phyloP scores from a whole-genome alignment of 352 stramenopile genomes.

The Phytophthora vignae region DNA sequence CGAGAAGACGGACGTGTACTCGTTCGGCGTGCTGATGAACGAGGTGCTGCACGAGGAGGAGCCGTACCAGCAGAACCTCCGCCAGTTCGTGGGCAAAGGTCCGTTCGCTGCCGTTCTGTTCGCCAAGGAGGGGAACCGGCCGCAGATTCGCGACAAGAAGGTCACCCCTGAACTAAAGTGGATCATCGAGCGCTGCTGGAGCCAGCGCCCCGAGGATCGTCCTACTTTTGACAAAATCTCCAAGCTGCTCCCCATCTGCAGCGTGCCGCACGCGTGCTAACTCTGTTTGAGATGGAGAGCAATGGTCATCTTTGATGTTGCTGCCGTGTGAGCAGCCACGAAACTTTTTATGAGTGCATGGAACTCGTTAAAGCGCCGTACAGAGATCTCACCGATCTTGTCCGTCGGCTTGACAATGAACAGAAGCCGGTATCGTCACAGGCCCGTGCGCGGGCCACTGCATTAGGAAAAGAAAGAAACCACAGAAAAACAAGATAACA shows the following conservation, averaged over 20 bases:
- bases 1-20: slow-evolving; percentile 53
- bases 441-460: slow-evolving; percentile 5
- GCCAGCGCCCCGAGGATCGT: slow-evolving; percentile 17
- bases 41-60: slow-evolving; percentile 56
- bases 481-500: slow-evolving; percentile 31
- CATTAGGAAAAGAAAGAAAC: slow-evolving; percentile 7
- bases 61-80: slow-evolving; percentile 45
- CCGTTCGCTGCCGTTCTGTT: slow-evolving; percentile 39
- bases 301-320: slow-evolving; percentile 16
- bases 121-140: slow-evolving; percentile 37
- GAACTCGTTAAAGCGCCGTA: slow-evolving; percentile 31
- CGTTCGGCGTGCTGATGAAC: slow-evolving; percentile 54
- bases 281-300: slow-evolving; percentile 4
- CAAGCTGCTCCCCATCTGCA: slow-evolving; percentile 29
- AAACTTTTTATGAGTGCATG: slow-evolving; percentile 33
- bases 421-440: slow-evolving; percentile 31
- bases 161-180: slow-evolving; percentile 27
- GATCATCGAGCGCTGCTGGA: slow-evolving; percentile 39
- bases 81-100: slow-evolving; percentile 46
- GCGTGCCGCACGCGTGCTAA: slow-evolving; percentile 33
- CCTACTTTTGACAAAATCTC: slow-evolving; percentile 35
- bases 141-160: slow-evolving; percentile 34
- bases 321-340: slow-evolving; percentile 9
- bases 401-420: slow-evolving; percentile 38
- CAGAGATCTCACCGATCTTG: slow-evolving; percentile 37